phyloP scores from a whole-genome alignment of 495 filamentous ascomycete species.

The Daldinia concentrica region DNA sequence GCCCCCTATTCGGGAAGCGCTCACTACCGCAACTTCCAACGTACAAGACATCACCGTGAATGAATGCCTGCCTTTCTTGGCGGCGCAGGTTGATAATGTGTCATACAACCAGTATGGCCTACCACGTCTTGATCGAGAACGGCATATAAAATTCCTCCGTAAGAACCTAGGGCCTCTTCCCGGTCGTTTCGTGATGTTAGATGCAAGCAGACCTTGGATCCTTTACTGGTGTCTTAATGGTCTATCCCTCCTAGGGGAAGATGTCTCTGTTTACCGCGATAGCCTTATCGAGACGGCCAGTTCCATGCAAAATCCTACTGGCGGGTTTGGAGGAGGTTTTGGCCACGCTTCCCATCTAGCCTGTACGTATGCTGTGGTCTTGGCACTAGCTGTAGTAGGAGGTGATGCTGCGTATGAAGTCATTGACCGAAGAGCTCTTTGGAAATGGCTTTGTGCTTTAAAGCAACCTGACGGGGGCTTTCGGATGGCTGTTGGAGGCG shows the following conservation, averaged over 20 bases:
- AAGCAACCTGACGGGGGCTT: conserved; percentile 90
- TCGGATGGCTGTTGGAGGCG: conserved; percentile 78
- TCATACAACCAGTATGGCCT: conserved; percentile 74
- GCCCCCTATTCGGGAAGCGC: conserved; percentile 71
- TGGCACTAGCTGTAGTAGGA: conserved; percentile 79
- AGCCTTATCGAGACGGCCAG: conserved; percentile 74
- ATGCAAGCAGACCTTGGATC: conserved; percentile 91
- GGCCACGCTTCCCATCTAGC: conserved; percentile 89
- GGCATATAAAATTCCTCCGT: conserved; percentile 81
- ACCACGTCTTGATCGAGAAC: conserved; percentile 71
- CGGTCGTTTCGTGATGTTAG: conserved; percentile 69
- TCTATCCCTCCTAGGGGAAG: conserved; percentile 76
- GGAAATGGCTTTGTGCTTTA: conserved; percentile 83
- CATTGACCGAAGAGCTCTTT: conserved; percentile 84
- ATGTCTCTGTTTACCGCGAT: conserved; percentile 73
- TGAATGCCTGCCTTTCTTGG: conserved; percentile 75
- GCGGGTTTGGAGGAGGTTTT: conserved; percentile 94
- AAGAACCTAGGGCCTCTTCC: conserved; percentile 71
- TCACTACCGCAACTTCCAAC: conserved; percentile 72
- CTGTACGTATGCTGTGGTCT: conserved; percentile 82
- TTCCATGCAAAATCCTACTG: conserved; percentile 80
- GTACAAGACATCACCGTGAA: conserved; percentile 73
- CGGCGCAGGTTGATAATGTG: conserved; percentile 55
- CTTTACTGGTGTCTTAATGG: conserved; percentile 88
- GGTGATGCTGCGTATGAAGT: conserved; percentile 75